Conservation (phyloP, 1,284 basidiomycete genomes). For the Wolfiporia cocos region DNA sequence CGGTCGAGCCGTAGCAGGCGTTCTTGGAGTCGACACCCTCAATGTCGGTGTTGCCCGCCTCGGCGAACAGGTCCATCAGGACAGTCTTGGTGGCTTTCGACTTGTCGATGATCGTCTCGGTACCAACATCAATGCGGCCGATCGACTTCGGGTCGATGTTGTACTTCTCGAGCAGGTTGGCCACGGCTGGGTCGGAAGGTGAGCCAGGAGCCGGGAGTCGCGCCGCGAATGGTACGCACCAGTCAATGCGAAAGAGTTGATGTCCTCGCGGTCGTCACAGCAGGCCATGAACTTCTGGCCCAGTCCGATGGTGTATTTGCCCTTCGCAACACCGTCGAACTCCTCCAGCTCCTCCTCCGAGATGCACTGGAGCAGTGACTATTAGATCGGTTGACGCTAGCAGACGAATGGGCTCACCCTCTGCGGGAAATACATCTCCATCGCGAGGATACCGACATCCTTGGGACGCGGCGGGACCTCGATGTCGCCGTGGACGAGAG, state of each 20-base stretch:
- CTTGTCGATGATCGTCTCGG: conserved; percentile 99
- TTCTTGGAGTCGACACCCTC: conserved; percentile 99
- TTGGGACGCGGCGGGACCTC: conserved; percentile 55
- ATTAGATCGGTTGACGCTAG: conserved; percentile 12
- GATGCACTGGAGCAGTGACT: conserved; percentile 58
- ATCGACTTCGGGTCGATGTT: conserved; percentile 95
- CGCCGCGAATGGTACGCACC: conserved; percentile 60
- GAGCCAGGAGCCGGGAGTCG: no score
- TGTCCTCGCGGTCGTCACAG: conserved; percentile 96
- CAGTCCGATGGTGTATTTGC: conserved; percentile 99
- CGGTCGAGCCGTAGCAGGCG: conserved; percentile 98
- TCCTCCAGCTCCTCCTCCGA: conserved; percentile 93
- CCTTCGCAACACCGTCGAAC: conserved; percentile 92
- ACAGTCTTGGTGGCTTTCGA: conserved; percentile 99
- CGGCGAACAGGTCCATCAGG: conserved; percentile 96
- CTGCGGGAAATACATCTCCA: conserved; percentile 93
- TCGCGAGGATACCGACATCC: conserved; percentile 89
- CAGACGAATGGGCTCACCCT: conserved; percentile 51
- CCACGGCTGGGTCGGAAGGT: conserved; percentile 57
- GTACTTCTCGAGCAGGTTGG: conserved; percentile 89
- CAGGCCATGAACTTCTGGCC: conserved; percentile 98
- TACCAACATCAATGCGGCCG: conserved; percentile 96
- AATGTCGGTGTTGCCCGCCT: conserved; percentile 92
- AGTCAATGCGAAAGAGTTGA: conserved; percentile 95
- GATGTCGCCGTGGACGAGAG: conserved; percentile 19